These are phyloP conservation scores for Quercus ilex DNA, from an alignment of 306 rosid species.

Conservation along the genomic window DNA sequence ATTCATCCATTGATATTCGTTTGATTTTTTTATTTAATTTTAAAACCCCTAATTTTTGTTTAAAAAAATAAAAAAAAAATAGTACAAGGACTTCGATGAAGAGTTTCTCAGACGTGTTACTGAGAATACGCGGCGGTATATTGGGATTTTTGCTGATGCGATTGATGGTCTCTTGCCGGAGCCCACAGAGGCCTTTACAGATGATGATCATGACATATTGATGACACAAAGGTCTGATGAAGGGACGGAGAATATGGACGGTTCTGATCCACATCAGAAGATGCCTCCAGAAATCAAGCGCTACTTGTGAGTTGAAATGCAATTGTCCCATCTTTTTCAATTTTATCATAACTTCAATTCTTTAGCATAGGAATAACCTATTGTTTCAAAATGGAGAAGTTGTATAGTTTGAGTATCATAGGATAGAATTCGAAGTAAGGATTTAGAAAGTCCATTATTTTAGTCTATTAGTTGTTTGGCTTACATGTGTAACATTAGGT, in stretches of 20 bases:
- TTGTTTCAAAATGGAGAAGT: not conserved
- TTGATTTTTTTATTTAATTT: not conserved
- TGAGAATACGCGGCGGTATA: conserved; percentile 76
- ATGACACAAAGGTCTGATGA: conserved; percentile 96
- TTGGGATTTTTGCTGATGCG: conserved; percentile 74
- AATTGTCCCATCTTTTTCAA: not conserved
- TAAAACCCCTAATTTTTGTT: not conserved
- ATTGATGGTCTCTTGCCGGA: conserved; percentile 87
- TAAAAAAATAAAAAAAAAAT: not conserved
- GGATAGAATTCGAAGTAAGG: not conserved
- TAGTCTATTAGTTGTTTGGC: conserved; percentile 1
- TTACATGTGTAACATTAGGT: not conserved
- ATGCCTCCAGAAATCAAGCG: conserved; percentile 97
- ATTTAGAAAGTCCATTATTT: not conserved
- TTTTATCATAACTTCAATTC: not conserved
- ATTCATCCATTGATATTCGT: not conserved
- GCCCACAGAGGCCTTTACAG: conserved; percentile 75
- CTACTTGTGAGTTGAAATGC: conserved; percentile 56
- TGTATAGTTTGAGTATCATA: not conserved
- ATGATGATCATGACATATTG: conserved; percentile 92
- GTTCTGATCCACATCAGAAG: conserved; percentile 76
- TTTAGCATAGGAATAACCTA: not conserved
- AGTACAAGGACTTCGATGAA: conserved; percentile 81
- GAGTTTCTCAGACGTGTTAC: conserved; percentile 82
- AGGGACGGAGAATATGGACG: conserved; percentile 65